Percentiles rank a stretch among this genome's conserved stretches.
phyloP scores from a whole-genome alignment of 1,139 yeast genomes.

The Suhomyces wounanorum region DNA sequence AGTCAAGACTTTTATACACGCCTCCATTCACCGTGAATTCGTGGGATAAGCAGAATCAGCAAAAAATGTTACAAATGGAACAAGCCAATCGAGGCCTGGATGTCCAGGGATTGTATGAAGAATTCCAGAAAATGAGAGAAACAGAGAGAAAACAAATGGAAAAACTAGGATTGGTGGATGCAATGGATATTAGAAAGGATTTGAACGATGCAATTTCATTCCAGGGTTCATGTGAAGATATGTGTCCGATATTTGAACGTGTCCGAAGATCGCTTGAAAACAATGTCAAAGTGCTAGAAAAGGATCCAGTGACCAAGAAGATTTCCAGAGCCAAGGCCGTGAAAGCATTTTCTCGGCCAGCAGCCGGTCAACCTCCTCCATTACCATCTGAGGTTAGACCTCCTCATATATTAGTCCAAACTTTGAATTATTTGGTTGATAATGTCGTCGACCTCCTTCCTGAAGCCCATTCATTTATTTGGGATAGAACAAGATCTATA shows the following conservation, averaged over 20 bases:
- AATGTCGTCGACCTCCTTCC: constrained; percentile 69
- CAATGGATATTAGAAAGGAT: constrained; percentile 78
- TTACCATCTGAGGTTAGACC: constrained; percentile 97
- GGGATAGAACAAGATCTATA: constrained; percentile 98
- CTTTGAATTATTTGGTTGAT: constrained; percentile 71
- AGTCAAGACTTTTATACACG: constrained; percentile 39
- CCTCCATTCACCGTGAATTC: constrained; percentile 36
- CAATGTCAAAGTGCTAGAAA: constrained; percentile 80
- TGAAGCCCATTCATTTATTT: constrained; percentile 85
- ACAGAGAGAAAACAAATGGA: constrained; percentile 82
- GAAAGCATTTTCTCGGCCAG: constrained; percentile 94
- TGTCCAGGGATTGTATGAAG: constrained; percentile 48
- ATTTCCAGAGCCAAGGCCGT: constrained; percentile 70
- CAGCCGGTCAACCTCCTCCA: constrained; percentile 98
- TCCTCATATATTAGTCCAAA: constrained; percentile 66
- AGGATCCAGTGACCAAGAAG: constrained; percentile 60
- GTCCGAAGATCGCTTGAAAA: constrained; percentile 86
- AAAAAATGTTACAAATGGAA: constrained; percentile 41
- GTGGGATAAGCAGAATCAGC: constrained; percentile 48
- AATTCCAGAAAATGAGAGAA: constrained; percentile 72
- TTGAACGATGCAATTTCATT: constrained; percentile 85
- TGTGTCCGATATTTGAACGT: constrained; percentile 95
- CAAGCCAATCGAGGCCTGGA: constrained; percentile 34
- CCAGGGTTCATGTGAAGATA: constrained; percentile 84
- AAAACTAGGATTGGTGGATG: constrained; percentile 78